Base-by-base conservation (phyloP, 768 basidiomycete genomes). In the Jaapia argillacea region DNA sequence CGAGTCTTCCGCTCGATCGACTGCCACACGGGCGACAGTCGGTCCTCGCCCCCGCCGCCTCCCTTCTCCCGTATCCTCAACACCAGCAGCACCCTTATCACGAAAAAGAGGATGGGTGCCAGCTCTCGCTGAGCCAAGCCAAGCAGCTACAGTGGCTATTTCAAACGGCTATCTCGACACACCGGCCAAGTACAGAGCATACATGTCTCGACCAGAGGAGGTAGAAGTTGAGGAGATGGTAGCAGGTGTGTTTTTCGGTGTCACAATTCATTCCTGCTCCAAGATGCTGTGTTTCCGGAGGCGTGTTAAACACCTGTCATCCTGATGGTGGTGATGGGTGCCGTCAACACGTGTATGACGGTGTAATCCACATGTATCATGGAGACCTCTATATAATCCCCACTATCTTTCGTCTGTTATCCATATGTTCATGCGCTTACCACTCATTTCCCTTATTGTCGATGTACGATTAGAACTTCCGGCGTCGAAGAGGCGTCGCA, bases 81-180 rank as follows among this genome's bases (percentile, higher is more conserved):
- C 68, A 4, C 61, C 71, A 16, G 54, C 66, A 16, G 55, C 62
- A 14, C 67, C 69, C 3, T 53, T 69, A 31, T 68, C 72, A 3
- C 66, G 74, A 41, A 85, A 85, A 59, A 65, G 85, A 57, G 81
- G 80, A 24, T 87, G 85, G 85, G 75, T 77, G 31, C 84, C 85
- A 3, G 67, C 74, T 1, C 68, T 66, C 44, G 66, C 74, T 35
- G 77, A 75, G 48, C 71, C 72, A 6, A 78, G 73, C 55, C 66
- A 54, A 54, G 74, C 76, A 4, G 59, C 69, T 39, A 64, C 75
- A 38, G 75, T 69, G 3, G 59, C 74, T 2, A 60, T 76, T 3
- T 78, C 74, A 2, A 71, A 58, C 46, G 85, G 82, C 23, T 83
- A 81, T 59, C 70, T 85, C 27, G 78, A 84, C 56, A 79, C 80